Evolutionary conservation across 1,284 basidiomycete species (phyloP).

Genomic region (Golubevia sp.): DNA sequence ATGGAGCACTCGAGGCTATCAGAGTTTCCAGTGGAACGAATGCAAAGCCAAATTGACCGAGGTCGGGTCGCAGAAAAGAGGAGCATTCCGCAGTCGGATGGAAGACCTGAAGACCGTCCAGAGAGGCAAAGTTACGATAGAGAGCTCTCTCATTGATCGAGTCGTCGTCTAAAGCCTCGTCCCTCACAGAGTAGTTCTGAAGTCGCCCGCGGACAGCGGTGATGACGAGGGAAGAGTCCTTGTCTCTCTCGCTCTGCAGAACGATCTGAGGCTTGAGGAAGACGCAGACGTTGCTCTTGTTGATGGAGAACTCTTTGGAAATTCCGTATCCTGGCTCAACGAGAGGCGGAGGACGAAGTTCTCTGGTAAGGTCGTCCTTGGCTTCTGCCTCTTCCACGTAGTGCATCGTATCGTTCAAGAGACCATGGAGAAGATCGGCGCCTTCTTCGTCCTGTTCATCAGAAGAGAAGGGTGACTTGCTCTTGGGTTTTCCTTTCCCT

Average conservation of each 20-base stretch:
- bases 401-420: constrained; percentile 47
- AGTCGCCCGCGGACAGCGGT: constrained; percentile 82
- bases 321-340: constrained; percentile 45
- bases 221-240: constrained; percentile 74
- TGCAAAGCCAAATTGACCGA: constrained; percentile 58
- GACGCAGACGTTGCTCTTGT: constrained; percentile 76
- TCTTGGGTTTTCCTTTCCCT: constrained; percentile 5
- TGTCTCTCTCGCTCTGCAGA: constrained; percentile 71
- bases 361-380: constrained; percentile 12
- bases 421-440: constrained; percentile 45
- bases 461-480: constrained; percentile 4
- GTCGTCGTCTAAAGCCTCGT: constrained; percentile 78
- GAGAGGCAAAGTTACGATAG: constrained; percentile 76
- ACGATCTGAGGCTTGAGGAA: constrained; percentile 91
- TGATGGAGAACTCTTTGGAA: constrained; percentile 63
- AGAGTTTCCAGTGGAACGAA: constrained; percentile 81
- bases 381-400: constrained; percentile 17
- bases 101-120: constrained; percentile 85
- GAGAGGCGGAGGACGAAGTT: constrained; percentile 29
- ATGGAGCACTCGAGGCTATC: constrained; percentile 25
- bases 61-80: constrained; percentile 11
- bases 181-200: constrained; percentile 80
- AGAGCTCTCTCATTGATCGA: constrained; percentile 83
- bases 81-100: constrained; percentile 69
- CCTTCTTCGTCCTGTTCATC: constrained; percentile 10